Base-by-base conservation (phyloP, 495 filamentous ascomycete genomes). In the Hypoxylon cercidicola region DNA sequence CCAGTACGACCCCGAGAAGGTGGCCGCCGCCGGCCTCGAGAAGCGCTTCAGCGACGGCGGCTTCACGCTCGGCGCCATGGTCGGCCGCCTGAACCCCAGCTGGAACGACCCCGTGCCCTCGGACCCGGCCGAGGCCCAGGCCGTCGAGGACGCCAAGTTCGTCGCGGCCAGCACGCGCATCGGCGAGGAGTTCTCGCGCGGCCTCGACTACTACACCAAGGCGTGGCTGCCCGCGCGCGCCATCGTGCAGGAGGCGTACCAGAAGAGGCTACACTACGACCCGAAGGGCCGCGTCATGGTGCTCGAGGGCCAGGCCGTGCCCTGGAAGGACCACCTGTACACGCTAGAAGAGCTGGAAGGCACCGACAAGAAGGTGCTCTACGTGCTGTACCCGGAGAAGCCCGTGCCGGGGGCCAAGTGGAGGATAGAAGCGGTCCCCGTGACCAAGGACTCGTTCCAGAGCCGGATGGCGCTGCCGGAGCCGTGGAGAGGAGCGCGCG, bases 291-390 rank as follows among this genome's bases (percentile, higher is more conserved):
- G 89, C 37, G 88, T 99, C 49, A 79, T 98, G 69, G 88, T 97
- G 5, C 80, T 98, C 18, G 84, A 88, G 52, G 80, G 88, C 10
- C 86, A 85, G 53, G 84, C 89, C 37, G 85, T 92, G 54, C 96
- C 95, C 9, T 99, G 95, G 95, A 93, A 94, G 73, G 94, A 97
- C 70, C 95, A 99, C 69, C 82, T 99, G 13, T 97, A 97, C 78
- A 87, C 84, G 37, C 84, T 98, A 21, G 96, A 99, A 78, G 82
- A 84, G 57, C 80, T 88, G 58, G 74, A 76, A 15, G 79, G 82
- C 52, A 32, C 32, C 0, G 53, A 34, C 3, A 59, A 70, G 57
- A 84, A 84, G 70, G 86, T 92, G 4, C 77, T 92, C n/a, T 98
- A 97, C 75, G 94, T 96, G n/a, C 82, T 98, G 1, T 99, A 97